Base-by-base conservation (phyloP, 176 grass and related monocot species). In the Lolium perenne region DNA sequence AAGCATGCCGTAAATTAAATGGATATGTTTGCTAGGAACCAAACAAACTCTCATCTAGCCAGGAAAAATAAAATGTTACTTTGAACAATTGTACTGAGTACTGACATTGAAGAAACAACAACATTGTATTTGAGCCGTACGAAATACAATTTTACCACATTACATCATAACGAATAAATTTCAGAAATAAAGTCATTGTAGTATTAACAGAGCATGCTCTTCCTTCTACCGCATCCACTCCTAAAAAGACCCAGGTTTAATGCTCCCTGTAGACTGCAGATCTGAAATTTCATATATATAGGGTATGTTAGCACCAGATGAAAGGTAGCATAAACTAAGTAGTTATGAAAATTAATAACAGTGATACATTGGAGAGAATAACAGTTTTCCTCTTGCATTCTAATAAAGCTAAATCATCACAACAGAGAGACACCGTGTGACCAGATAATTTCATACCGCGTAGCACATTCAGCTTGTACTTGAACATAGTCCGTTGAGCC, bases 401-500 rank as follows among this genome's bases (percentile, higher is more conserved):
- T 45, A 0, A 71, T 46, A 10, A 71, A 21, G 2, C 14, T 17
- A 46, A 45, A 47, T 46, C 40, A 46, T 6, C 10, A 72, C 40
- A 72, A 47, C 3, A 22, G 9, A 71, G 17, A 72, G 41, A 0
- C 20, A 72, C 11, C 6, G 2, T n/a, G 9, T 71, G 68, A 6
- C 69, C 38, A 21, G 40, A 3, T 71, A 71, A 46, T n/a, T 46
- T 7, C 71, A 23, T 74, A 74, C 45, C 45, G 3, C 12, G 2
- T 22, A 51, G 0, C 2, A 29, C 46, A 74, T 50, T 74, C 46
- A 74, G 45, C 23, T 8, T 17, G 7, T 9, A 9, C 0, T 74
- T 74, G 71, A 48, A 74, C 46, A 74, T 50, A 26, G 7, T 35
- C 73, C 73, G 0, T 50, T 61, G 18, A 86, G 66, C 41, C 48